phyloP scores from a whole-genome alignment of 306 rosid species.

The Lupinus albus region DNA sequence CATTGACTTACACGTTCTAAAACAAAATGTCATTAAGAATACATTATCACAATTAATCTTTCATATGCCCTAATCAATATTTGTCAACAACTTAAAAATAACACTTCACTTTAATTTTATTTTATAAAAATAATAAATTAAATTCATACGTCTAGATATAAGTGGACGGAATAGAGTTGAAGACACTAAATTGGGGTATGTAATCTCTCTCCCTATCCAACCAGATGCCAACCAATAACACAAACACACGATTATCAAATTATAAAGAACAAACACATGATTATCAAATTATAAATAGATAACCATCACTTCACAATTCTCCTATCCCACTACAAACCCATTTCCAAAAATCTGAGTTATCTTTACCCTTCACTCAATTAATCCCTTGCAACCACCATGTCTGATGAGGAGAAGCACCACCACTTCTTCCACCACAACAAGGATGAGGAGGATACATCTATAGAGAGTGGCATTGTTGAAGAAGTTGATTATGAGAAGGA shows the following conservation, averaged over 20 bases:
- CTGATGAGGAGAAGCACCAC: constrained; percentile 64
- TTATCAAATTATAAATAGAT: constrained; percentile 37
- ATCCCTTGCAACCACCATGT: constrained; percentile 43
- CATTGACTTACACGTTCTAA: too few relatives aligned
- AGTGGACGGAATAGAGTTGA: too few relatives aligned
- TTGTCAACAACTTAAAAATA: too few relatives aligned
- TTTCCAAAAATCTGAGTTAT: background rate
- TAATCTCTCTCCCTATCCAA: too few relatives aligned
- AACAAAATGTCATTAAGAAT: too few relatives aligned
- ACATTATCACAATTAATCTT: too few relatives aligned
- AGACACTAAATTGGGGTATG: too few relatives aligned
- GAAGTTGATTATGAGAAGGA: constrained; percentile 64
- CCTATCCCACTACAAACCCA: constrained; percentile 16
- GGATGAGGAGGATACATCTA: constrained; percentile 45
- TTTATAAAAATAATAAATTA: too few relatives aligned
- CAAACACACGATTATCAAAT: background rate
- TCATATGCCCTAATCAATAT: too few relatives aligned
- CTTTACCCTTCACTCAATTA: background rate
- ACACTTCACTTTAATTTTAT: too few relatives aligned
- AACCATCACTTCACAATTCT: background rate
- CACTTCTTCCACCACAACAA: constrained; percentile 56
- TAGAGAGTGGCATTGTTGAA: constrained; percentile 10
- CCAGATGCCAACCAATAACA: constrained; percentile 9
- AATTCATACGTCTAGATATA: too few relatives aligned
- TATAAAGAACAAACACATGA: background rate